Conservation (phyloP, 257 asterid genomes). For the Capsicum chinense region DNA sequence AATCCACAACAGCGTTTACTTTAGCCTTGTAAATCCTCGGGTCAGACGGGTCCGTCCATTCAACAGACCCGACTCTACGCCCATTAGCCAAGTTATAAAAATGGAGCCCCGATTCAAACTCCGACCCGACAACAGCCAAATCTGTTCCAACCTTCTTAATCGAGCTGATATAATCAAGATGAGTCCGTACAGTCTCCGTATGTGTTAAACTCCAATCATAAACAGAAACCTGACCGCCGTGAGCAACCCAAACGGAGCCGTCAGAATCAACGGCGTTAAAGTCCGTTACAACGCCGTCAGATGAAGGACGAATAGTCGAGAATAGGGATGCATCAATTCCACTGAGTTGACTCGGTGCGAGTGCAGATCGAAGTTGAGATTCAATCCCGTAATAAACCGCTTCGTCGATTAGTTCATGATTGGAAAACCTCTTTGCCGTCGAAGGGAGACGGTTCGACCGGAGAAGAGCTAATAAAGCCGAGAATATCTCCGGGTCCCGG, state of each 20-base stretch:
- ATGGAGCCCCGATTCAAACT: conserved; percentile 64
- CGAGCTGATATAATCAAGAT: conserved; percentile 63
- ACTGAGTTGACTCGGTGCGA: conserved; percentile 63
- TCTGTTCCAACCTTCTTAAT: conserved; percentile 54
- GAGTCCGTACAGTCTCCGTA: conserved; percentile 72
- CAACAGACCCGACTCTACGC: conserved; percentile 64
- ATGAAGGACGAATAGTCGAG: conserved; percentile 61
- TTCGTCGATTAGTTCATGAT: conserved; percentile 81
- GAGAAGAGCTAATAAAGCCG: conserved; percentile 85
- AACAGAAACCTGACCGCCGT: conserved; percentile 88
- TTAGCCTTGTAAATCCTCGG: conserved; percentile 84
- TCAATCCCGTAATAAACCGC: conserved; percentile 87
- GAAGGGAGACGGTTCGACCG: conserved; percentile 90
- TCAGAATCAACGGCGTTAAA: conserved; percentile 76
- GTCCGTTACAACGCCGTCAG: conserved; percentile 75
- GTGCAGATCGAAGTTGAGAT: conserved; percentile 69
- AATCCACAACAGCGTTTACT: conserved; percentile 71
- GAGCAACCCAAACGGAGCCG: conserved; percentile 83
- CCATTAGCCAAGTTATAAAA: conserved; percentile 73
- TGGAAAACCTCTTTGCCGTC: conserved; percentile 77
- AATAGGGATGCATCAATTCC: conserved; percentile 69
- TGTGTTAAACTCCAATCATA: conserved; percentile 87
- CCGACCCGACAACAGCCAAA: conserved; percentile 72
- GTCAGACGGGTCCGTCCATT: conserved; percentile 85
- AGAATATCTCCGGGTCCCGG: conserved; percentile 94